Percentiles rank a stretch among this genome's conserved stretches.
Evolutionary conservation across 176 grass and related monocot species (phyloP).

Genomic region (Hordeum marinum): DNA sequence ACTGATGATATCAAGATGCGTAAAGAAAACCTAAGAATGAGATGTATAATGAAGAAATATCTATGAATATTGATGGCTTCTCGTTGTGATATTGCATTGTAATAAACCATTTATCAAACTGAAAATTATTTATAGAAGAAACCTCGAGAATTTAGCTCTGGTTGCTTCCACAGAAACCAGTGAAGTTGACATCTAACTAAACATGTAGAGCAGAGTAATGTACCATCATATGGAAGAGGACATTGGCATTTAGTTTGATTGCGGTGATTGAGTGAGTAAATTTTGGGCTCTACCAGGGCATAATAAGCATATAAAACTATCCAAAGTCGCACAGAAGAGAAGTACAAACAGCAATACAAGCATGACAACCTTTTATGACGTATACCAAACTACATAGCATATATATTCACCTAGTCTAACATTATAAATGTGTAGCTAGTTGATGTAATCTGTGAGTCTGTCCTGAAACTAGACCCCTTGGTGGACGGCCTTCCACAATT

Average conservation of each 20-base stretch:
- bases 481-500: not conserved
- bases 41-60: not conserved
- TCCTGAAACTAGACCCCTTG: not conserved
- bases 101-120: not conserved
- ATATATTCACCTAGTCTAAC: not conserved
- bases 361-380: not conserved
- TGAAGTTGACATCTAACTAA: not conserved
- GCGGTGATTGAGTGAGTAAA: not conserved
- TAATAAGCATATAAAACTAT: conserved; percentile 11
- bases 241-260: conserved; percentile 5
- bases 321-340: not conserved
- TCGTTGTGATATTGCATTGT: not conserved
- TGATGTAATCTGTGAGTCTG: not conserved
- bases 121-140: not conserved
- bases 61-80: not conserved
- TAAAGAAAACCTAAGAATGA: conserved; percentile 5
- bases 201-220: not conserved
- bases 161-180: not conserved
- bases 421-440: not conserved
- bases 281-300: not conserved
- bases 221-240: not conserved
- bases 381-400: not conserved
- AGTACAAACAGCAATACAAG: not conserved
- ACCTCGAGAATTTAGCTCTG: not conserved
- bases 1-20: not conserved